Evolutionary conservation across 2,329 filamentous ascomycete species (phyloP).

Genomic region (Penicillium sp.): DNA sequence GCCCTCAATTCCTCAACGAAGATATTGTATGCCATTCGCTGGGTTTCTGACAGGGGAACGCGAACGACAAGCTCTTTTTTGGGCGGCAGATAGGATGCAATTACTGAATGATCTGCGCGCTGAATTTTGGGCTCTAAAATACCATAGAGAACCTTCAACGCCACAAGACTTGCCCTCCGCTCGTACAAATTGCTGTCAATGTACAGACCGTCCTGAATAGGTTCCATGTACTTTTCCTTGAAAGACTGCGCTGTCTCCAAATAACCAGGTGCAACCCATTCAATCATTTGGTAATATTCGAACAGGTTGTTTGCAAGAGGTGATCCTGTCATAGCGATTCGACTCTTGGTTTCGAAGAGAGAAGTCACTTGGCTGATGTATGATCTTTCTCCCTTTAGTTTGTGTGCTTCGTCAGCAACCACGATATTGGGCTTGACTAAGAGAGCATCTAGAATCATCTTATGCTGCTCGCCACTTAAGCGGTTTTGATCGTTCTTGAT

Average conservation of each 20-base stretch:
- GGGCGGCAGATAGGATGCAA: slow-evolving; percentile 66
- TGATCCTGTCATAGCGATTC: slow-evolving; percentile 84
- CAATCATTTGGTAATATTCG: slow-evolving; percentile 84
- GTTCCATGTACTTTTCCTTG: slow-evolving; percentile 64
- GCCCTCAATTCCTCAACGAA: slow-evolving; percentile 48
- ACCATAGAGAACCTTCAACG: slow-evolving; percentile 68
- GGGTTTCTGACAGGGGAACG: slow-evolving; percentile 66
- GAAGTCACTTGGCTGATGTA: slow-evolving; percentile 56
- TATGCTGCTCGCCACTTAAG: slow-evolving; percentile 35
- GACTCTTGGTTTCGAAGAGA: slow-evolving; percentile 64
- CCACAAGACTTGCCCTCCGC: slow-evolving; percentile 62
- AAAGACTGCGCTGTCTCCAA: slow-evolving; percentile 71
- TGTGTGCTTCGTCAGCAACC: slow-evolving; percentile 82
- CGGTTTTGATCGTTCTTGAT: slow-evolving; percentile 33
- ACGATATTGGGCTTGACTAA: slow-evolving; percentile 67
- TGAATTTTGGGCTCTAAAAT: slow-evolving; percentile 77
- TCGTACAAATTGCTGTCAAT: slow-evolving; percentile 60
- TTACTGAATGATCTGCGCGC: slow-evolving; percentile 67
- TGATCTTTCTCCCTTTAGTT: slow-evolving; percentile 66
- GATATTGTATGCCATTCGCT: slow-evolving; percentile 62
- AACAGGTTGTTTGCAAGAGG: slow-evolving; percentile 80
- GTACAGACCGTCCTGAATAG: slow-evolving; percentile 72
- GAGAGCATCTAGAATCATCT: slow-evolving; percentile 51
- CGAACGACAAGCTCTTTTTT: slow-evolving; percentile 83
- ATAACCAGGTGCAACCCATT: slow-evolving; percentile 81